These are phyloP conservation scores for Daldinia eschscholtzii DNA, from an alignment of 2,329 filamentous ascomycete species.

Conservation along the genomic window DNA sequence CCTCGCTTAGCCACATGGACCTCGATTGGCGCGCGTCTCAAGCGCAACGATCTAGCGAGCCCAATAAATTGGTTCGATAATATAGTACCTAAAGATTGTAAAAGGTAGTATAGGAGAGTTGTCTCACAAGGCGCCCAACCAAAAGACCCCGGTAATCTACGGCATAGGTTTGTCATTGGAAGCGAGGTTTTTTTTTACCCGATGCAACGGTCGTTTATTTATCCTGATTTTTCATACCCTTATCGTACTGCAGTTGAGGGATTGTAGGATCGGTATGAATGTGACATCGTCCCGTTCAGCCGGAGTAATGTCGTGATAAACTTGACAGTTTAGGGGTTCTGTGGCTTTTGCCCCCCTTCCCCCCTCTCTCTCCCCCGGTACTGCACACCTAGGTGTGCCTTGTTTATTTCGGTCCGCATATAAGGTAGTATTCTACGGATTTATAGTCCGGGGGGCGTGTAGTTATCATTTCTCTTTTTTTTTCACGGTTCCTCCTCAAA, in stretches of 20 bases:
- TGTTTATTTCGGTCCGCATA: conserved; percentile 27
- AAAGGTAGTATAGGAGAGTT: background rate
- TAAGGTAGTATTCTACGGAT: conserved; percentile 11
- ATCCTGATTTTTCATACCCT: conserved; percentile 33
- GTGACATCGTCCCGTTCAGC: conserved; percentile 40
- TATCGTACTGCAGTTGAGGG: conserved; percentile 29
- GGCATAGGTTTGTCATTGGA: conserved; percentile 38
- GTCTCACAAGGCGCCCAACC: conserved; percentile 36
- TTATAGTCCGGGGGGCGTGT: conserved; percentile 22
- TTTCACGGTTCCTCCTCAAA: background rate
- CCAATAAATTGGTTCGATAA: background rate
- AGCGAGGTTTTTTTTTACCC: conserved; percentile 30
- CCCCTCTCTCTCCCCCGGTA: conserved; percentile 8
- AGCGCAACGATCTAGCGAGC: conserved; percentile 5
- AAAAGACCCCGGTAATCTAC: conserved; percentile 27
- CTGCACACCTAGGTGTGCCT: conserved; percentile 38
- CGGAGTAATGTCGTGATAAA: conserved; percentile 24
- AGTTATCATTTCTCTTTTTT: conserved; percentile 1
- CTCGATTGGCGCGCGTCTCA: conserved; percentile 21
- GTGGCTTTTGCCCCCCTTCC: background rate
- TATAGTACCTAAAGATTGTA: background rate
- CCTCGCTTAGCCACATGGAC: background rate
- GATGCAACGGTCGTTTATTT: conserved; percentile 35
- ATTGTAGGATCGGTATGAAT: conserved; percentile 42
- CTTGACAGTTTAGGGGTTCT: background rate